Evolutionary conservation across 345 rosid genomes (phyloP), one percentile per base, ranked within the genome.

Genomic region (Citrus cavaleriei): DNA sequence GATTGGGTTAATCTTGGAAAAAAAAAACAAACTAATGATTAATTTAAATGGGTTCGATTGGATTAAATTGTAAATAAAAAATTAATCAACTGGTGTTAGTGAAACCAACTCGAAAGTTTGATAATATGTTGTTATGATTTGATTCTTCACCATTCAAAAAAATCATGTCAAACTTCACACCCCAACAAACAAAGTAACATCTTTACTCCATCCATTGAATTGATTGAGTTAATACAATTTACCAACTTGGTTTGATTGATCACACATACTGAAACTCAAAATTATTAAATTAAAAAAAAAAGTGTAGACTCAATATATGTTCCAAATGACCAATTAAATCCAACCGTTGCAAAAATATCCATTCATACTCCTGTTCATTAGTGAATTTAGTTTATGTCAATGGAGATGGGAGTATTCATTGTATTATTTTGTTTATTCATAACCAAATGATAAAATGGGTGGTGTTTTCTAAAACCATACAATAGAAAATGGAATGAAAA

Each of bases 201-300:
- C 34, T 64, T 42, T 42, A 74, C 69, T 62, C 27, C 28, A 74
- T 46, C 69, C 54, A 72, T 40, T 7, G 72, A 38, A 40, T 70
- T 70, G 73, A 70, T 69, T 46, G 73, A 70, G 25, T 70, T 42
- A 49, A 70, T 49, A 6, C 25, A 73, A 38, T 54, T 54, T 58
- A 73, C 76, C 76, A 73, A 57, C 32, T 73, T 58, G n/a, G 22
- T 34, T 58, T 34, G 46, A 55, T 71, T 55, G n/a, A 6, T 32
- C 59, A 34, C 28, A 18, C 58, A 54, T 54, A 5, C 58, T 18
- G 22, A 54, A 54, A 54, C 58, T 54, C 22, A 54, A 54, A 54
- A 46, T 46, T 46, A 46, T 46, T 46, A 46, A 46, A 46, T 46
- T 35, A 35, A 35, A 5, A 35, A 42, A 12, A 13, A 13, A 46